A percentile compares a stretch with the other conserved stretches of the same genome.
Evolutionary conservation across 306 rosid genomes (phyloP).

Genomic region (Prunus armeniaca): DNA sequence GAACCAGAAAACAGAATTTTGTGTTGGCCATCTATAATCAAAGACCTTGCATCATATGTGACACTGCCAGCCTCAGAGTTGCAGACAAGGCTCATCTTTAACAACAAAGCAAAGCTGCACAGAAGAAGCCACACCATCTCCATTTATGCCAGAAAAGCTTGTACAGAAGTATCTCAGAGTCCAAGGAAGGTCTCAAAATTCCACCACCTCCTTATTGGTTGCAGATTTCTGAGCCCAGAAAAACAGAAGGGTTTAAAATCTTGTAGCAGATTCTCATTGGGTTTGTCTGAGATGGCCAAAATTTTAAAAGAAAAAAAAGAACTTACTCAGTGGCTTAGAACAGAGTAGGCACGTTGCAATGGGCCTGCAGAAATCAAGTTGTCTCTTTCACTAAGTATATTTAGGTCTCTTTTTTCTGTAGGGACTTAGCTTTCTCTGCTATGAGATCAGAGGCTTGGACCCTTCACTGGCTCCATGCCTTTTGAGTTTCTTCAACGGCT

Average conservation of each 20-base stretch:
- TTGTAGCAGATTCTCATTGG: background rate
- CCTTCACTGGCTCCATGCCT: background rate
- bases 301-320: background rate
- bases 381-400: background rate
- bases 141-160: background rate
- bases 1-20: slow-evolving; percentile 74
- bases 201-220: background rate
- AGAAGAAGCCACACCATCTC: background rate
- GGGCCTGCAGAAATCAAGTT: background rate
- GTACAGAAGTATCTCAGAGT: too few species aligned
- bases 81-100: background rate
- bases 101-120: slow-evolving; percentile 26
- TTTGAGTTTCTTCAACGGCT: slow-evolving; percentile 1
- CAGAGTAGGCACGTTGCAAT: background rate
- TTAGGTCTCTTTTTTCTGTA: background rate
- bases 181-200: background rate
- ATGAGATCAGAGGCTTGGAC: background rate
- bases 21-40: slow-evolving; percentile 57
- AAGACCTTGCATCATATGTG: slow-evolving; percentile 62
- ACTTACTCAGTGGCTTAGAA: background rate
- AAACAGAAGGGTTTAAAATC: background rate
- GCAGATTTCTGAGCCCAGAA: background rate
- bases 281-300: background rate
- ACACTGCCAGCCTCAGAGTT: slow-evolving; percentile 28
- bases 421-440: background rate